Evolutionary conservation across 2,329 filamentous ascomycete species (phyloP), one percentile per base, ranked within the genome.

Genomic region (Exutisphaerella laricina): DNA sequence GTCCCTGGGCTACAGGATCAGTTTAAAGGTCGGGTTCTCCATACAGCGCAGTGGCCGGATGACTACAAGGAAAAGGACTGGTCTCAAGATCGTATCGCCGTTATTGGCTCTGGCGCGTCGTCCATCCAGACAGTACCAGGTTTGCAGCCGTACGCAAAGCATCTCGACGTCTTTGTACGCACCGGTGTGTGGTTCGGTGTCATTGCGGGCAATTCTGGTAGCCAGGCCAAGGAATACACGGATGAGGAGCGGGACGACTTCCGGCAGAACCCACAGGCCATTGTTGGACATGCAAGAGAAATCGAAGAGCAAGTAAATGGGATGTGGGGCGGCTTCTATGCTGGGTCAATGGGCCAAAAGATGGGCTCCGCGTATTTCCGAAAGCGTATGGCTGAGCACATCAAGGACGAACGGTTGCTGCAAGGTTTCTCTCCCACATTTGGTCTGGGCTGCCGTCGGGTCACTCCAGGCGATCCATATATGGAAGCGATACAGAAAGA

Each of bases 391-490:
- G n/a, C 26, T 2, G 41, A 44, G 23, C 26, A 30, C 13, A 25
- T 44, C 26, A 32, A 20, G 28, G 23, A 44, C 9, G 33, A 39
- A 14, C 13, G 14, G 4, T 12, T 44, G n/a, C 26, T 29, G 9
- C 18, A 44, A 9, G 14, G n/a, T 10, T 30, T 44, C 12, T 20
- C 33, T 10, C 41, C 41, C 14, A 29, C 34, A 3, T 40, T 40
- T 20, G 28, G 17, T 14, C 17, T 40, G 7, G 71, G 71, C 1
- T 75, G 72, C 44, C 12, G 13, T 4, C 62, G 72, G 3, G 51
- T 72, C 10, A 73, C 72, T 0, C 73, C 72, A 0, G 72, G 72
- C 0, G 68, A 69, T 25, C 71, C 71, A 1, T 75, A 71, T 49
- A 66, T 75, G n/a, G 67, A 74, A 51, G 67, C 71, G 68, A 56